Conservation (phyloP, 352 stramenopile genomes). For the Pythium volutum region DNA sequence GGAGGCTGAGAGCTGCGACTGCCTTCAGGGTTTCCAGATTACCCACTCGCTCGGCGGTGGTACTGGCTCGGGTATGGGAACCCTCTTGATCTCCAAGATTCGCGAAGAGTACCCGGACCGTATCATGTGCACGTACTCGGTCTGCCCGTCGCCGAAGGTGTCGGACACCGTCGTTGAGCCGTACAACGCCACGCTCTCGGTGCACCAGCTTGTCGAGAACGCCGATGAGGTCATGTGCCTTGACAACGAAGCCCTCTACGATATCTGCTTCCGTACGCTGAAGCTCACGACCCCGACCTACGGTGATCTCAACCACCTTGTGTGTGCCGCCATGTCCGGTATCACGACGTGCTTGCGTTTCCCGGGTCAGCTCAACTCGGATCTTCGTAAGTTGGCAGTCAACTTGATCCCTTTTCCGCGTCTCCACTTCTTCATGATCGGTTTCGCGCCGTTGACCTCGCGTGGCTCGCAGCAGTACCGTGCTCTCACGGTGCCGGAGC, state of each 20-base stretch:
- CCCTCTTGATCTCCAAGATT: conserved; percentile 98
- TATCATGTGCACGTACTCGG: conserved; percentile 99
- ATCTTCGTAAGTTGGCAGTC: conserved; percentile 97
- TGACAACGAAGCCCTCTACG: conserved; percentile 99
- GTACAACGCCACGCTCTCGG: conserved; percentile 99
- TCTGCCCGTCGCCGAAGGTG: conserved; percentile 97
- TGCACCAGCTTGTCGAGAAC: conserved; percentile 99
- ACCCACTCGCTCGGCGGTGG: conserved; percentile 99
- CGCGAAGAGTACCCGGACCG: conserved; percentile 98
- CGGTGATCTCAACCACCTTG: conserved; percentile 98
- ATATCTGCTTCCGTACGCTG: conserved; percentile 99
- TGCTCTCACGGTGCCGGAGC: conserved; percentile 96
- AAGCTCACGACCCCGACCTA: conserved; percentile 99
- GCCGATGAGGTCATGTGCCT: conserved; percentile 99
- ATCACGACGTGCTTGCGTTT: conserved; percentile 99
- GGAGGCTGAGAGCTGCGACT: conserved; percentile 97
- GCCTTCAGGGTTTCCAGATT: conserved; percentile 99
- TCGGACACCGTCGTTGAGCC: conserved; percentile 99
- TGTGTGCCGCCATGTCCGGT: conserved; percentile 98
- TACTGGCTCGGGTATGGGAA: conserved; percentile 98
- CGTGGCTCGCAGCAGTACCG: conserved; percentile 97
- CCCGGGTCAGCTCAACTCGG: conserved; percentile 98
- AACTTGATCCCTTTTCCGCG: conserved; percentile 99
- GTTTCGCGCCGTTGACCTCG: conserved; percentile 97
- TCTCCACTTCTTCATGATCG: conserved; percentile 99